Percentiles rank a stretch among this genome's conserved stretches.
Conservation (phyloP, 805 yeast genomes). For the Ogataea corticis region DNA sequence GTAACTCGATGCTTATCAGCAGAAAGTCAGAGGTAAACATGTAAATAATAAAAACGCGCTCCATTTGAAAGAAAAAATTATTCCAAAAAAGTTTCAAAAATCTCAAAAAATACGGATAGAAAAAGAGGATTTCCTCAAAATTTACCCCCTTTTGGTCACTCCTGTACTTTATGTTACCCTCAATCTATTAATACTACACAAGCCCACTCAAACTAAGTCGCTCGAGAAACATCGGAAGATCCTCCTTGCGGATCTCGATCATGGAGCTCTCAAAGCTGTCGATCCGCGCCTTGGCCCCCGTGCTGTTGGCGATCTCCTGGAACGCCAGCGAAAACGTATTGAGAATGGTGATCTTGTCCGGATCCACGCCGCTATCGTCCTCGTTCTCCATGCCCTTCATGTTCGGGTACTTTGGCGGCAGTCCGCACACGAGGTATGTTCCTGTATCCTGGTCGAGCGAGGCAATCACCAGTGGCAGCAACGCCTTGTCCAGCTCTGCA, state of each 20-base stretch:
- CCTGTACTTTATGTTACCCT: too few species aligned
- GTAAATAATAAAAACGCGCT: constrained; percentile 2
- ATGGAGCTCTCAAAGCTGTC: constrained; percentile 95
- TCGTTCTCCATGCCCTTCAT: constrained; percentile 34
- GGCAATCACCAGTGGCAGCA: constrained; percentile 84
- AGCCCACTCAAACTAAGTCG: constrained; percentile 74
- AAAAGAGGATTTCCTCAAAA: background rate
- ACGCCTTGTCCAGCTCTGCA: constrained; percentile 68
- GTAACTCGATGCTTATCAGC: too few species aligned
- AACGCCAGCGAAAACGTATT: constrained; percentile 91
- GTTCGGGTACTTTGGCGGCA: constrained; percentile 77
- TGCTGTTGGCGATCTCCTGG: constrained; percentile 78
- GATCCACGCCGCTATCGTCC: constrained; percentile 30
- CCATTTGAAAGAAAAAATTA: background rate
- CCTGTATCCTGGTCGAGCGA: constrained; percentile 70
- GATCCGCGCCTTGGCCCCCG: constrained; percentile 86
- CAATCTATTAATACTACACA: constrained; percentile 23
- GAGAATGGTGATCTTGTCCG: constrained; percentile 47
- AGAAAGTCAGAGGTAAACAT: too few species aligned
- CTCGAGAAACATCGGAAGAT: constrained; percentile 84
- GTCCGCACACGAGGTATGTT: constrained; percentile 84
- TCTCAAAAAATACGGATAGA: too few species aligned
- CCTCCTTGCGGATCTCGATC: constrained; percentile 86
- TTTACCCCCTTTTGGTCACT: background rate
- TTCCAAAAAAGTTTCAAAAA: background rate